Base-by-base conservation (phyloP, 257 asterid genomes). In the Lavandula angustifolia region DNA sequence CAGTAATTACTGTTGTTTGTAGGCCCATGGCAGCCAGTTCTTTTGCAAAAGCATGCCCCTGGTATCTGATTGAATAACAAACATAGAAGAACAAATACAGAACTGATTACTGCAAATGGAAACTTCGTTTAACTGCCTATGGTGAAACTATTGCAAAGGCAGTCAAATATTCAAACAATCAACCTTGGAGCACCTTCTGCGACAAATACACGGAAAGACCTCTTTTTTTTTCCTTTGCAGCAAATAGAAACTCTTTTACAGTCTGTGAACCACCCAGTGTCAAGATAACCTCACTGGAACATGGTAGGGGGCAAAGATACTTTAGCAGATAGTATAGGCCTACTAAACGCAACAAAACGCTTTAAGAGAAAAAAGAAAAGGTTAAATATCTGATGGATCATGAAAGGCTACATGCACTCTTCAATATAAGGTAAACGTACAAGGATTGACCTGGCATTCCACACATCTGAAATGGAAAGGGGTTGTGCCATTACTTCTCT, bases 171-270 rank as follows among this genome's bases (percentile, higher is more conserved):
- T 55, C 44, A 68, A 46, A 68, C 35, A 70, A 29, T 75, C 75
- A 76, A 87, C 99, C 99, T 94, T 71, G 99, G 97, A 49, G 96
- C 95, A 78, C 99, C 99, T 83, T 94, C 99, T 0, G 95, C 99
- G 11, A 94, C 97, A 75, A 87, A 90, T 42, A 94, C 99, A 31
- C 95, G 89, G 68, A 94, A 94, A 52, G 97, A 84, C 85, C 99
- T 81, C 74, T 81, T 86, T 76, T 86, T 76, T 86, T 94, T 79
- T 94, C 97, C 76, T 94, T 94, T 32, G 99, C 99, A 68, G 99
- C 95, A 58, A 81, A 84, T 7, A 94, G 92, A 76, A 94, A 94
- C 72, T 94, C 99, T 57, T 60, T 70, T 13, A 94, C 99, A n/a
- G 97, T 94, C 67, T 81, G 84, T 72, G 99, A 94, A 84, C 96